Percentiles rank a stretch among this genome's conserved stretches.
phyloP scores from a whole-genome alignment of 306 rosid genomes.

The Betula pendula region DNA sequence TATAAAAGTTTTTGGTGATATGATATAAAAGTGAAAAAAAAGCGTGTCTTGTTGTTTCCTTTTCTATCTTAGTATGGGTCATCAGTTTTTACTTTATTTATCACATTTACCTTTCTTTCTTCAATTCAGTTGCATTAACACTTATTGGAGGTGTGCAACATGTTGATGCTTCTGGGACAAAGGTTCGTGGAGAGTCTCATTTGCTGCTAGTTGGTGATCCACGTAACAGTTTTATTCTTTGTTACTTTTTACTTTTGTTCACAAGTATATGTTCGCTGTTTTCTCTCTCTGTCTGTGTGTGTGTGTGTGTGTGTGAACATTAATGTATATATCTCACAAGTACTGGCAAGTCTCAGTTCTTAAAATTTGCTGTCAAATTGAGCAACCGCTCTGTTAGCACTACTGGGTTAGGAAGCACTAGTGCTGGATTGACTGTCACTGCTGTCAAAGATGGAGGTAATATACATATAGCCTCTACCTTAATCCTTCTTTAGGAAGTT shows the following conservation, averaged over 20 bases:
- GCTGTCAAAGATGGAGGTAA: conserved; percentile 96
- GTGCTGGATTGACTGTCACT: conserved; percentile 95
- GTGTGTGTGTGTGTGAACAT: too few relatives aligned
- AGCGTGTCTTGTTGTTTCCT: background rate
- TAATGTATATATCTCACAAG: conserved; percentile 42
- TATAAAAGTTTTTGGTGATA: background rate
- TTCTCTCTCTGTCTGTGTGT: too few relatives aligned
- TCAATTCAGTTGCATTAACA: conserved; percentile 74
- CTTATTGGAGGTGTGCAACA: conserved; percentile 97
- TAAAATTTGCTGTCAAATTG: conserved; percentile 90
- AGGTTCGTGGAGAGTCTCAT: conserved; percentile 95
- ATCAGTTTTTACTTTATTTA: background rate
- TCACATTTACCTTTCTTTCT: conserved; percentile 25
- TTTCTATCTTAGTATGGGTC: conserved; percentile 8
- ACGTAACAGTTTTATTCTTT: conserved; percentile 49
- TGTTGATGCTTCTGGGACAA: conserved; percentile 85
- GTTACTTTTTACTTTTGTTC: conserved; percentile 24
- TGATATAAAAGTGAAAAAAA: background rate
- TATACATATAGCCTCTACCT: conserved; percentile 5
- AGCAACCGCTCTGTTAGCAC: conserved; percentile 94
- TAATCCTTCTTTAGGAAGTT: background rate
- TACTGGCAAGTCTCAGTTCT: conserved; percentile 93
- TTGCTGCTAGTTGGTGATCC: conserved; percentile 96
- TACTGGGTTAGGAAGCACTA: conserved; percentile 97
- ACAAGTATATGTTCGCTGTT: background rate